Conservation (phyloP, 2,329 filamentous ascomycete genomes). For the Chalaropsis thielavioides region DNA sequence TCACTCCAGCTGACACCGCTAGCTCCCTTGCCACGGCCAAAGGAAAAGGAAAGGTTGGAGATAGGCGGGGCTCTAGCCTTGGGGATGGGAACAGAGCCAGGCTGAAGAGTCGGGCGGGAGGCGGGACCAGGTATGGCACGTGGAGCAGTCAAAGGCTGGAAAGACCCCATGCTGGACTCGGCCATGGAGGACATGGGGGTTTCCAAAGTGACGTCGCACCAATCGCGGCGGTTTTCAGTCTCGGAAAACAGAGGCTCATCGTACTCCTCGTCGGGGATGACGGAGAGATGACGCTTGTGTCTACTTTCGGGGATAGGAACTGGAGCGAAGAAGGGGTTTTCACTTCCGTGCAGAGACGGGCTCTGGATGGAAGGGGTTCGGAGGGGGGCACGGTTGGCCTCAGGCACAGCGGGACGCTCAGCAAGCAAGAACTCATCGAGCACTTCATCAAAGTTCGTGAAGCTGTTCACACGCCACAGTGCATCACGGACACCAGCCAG, state of each 20-base stretch:
- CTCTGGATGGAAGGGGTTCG: conserved; percentile 91
- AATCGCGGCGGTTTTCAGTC: conserved; percentile 57
- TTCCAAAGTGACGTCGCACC: conserved; percentile 63
- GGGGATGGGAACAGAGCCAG: conserved; percentile 61
- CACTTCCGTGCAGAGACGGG: conserved; percentile 33
- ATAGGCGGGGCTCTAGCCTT: conserved; percentile 61
- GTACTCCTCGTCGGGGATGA: conserved; percentile 58
- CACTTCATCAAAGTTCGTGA: conserved; percentile 83
- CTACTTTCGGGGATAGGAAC: conserved; percentile 2
- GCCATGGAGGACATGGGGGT: conserved; percentile 72
- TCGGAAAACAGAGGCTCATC: conserved; percentile 76
- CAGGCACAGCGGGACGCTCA: conserved; percentile 61
- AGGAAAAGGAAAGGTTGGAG: conserved; percentile 61
- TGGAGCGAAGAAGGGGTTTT: conserved; percentile 22
- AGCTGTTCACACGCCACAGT: conserved; percentile 66
- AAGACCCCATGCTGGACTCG: conserved; percentile 36
- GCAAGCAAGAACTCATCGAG: conserved; percentile 75
- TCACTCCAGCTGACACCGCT: conserved; percentile 99
- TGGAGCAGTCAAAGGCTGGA: conserved; percentile 34
- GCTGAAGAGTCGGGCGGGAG: conserved; percentile 20
- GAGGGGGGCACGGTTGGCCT: conserved; percentile 85
- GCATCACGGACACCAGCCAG: conserved; percentile 63
- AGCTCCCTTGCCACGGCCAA: conserved; percentile 59
- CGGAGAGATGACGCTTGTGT: conserved; percentile 48
- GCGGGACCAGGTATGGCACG: conserved; percentile 24